Base-by-base conservation (phyloP, 1,284 basidiomycete genomes). In the Sporisorium graminicola region DNA sequence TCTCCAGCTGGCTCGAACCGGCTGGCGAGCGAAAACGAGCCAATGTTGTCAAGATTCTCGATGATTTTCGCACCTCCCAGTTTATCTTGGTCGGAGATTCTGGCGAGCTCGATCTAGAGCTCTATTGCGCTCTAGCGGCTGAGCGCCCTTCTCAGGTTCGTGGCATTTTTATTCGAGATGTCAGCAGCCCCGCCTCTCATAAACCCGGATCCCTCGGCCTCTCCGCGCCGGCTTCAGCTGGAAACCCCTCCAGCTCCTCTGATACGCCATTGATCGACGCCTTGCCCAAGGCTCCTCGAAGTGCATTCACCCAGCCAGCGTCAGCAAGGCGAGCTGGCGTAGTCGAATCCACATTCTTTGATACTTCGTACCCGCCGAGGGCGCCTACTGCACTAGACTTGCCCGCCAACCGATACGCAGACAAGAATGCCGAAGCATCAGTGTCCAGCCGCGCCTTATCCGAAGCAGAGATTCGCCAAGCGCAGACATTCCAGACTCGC, bases 21-120 rank as follows among this genome's bases (percentile, higher is more conserved):
- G 74, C 81, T 7, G 78, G 71, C 5, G 77, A 80, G 27, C 55
- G 80, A n/a, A 83, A 82, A 57, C 55, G 77, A 2, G 61, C 58
- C 27, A 78, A 74, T 43, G 60, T 83, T 0, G 57, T 65, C 57
- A 65, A 65, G 54, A 71, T 82, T 31, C 64, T 83, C 18, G 71
- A 78, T 56, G 74, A 77, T 46, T 82, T 80, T 51, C 69, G 65
- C 4, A 37, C 59, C 18, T 72, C 66, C 2, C 70, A 71, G n/a
- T 84, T 84, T 55, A 62, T 84, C 59, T 70, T 83, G 50, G 61
- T 84, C 26, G 82, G 82, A 20, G 82, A 84, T 56, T 78, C 75
- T 14, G 82, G 82, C 20, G 82, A 84, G 69, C 78, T 82, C 27
- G 82, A 84, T 55, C 67, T 84, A 22, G 82, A 84, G 58, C 65